These are phyloP conservation scores for Bremia lactucae DNA, from an alignment of 352 stramenopile genomes.

Conservation along the genomic window DNA sequence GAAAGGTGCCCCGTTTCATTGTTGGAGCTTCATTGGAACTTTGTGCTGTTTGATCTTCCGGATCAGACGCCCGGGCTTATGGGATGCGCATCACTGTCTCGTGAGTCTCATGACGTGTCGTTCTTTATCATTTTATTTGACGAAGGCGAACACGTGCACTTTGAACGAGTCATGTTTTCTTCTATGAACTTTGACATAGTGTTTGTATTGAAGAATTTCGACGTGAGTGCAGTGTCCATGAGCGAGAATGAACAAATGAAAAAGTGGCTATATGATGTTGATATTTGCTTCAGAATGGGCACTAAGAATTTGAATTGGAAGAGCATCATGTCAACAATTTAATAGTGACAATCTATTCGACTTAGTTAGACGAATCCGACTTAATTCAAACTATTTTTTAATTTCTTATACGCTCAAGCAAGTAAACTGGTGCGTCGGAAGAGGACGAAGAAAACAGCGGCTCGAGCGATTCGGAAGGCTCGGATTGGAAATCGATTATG, in stretches of 20 bases:
- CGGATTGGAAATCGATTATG: constrained; percentile 65
- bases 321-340: constrained; percentile 94
- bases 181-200: constrained; percentile 99
- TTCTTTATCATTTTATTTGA: constrained; percentile 99
- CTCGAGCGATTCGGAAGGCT: no score
- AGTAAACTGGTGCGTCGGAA: constrained; percentile 46
- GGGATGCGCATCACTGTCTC: constrained; percentile 96
- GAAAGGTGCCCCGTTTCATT: no score
- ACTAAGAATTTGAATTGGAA: constrained; percentile 99
- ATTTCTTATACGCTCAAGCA: constrained; percentile 91
- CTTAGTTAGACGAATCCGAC: no score
- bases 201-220: constrained; percentile 98
- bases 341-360: constrained; percentile 89
- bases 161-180: constrained; percentile 98
- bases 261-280: constrained; percentile 89
- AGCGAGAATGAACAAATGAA: constrained; percentile 95
- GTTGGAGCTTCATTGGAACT: constrained; percentile 82
- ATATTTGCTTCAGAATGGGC: constrained; percentile 95
- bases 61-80: constrained; percentile 97
- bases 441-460: constrained; percentile 43
- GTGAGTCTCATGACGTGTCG: constrained; percentile 98
- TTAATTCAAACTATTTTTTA: no score
- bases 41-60: constrained; percentile 97
- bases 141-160: constrained; percentile 99
- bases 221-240: constrained; percentile 92